Evolutionary conservation across 2,329 filamentous ascomycete genomes (phyloP).

Genomic region (Didymella arachidicola): DNA sequence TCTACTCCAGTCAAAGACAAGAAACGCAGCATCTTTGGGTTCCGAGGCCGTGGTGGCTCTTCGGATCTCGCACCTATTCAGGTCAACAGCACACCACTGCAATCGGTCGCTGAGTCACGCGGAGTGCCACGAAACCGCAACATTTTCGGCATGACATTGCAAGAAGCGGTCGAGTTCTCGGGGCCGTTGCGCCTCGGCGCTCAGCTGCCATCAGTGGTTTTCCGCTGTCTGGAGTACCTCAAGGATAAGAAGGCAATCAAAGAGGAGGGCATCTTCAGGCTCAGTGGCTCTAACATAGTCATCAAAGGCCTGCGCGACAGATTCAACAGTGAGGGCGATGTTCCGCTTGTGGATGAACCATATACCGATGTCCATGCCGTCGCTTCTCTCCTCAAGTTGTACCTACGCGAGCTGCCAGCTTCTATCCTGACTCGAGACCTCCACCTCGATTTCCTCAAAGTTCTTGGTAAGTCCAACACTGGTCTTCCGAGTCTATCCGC

Average conservation of each 20-base stretch:
- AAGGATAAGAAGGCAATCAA: slow-evolving; percentile 79
- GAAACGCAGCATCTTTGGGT: slow-evolving; percentile 75
- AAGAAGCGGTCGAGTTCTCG: slow-evolving; percentile 85
- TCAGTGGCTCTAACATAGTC: slow-evolving; percentile 95
- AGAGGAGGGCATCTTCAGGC: slow-evolving; percentile 95
- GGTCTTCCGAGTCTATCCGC: not conserved
- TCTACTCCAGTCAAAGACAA: slow-evolving; percentile 76
- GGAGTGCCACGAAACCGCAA: slow-evolving; percentile 57
- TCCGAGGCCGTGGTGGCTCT: slow-evolving; percentile 71
- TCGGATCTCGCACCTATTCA: slow-evolving; percentile 64
- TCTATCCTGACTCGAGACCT: slow-evolving; percentile 91
- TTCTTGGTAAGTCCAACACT: slow-evolving; percentile 63
- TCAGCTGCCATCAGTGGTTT: slow-evolving; percentile 88
- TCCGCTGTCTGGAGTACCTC: slow-evolving; percentile 93
- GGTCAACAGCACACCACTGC: slow-evolving; percentile 25
- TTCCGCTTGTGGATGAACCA: slow-evolving; percentile 84
- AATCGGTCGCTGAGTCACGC: slow-evolving; percentile 35
- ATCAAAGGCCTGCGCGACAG: slow-evolving; percentile 90
- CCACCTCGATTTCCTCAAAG: slow-evolving; percentile 85
- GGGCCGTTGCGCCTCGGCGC: slow-evolving; percentile 75
- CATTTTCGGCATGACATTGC: slow-evolving; percentile 84
- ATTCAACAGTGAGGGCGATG: slow-evolving; percentile 91
- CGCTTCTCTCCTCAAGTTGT: slow-evolving; percentile 91
- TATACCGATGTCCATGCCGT: slow-evolving; percentile 97
- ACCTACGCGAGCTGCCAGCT: slow-evolving; percentile 87